These are phyloP conservation scores for Linum trigynum DNA, from an alignment of 345 rosid species.

Conservation along the genomic window DNA sequence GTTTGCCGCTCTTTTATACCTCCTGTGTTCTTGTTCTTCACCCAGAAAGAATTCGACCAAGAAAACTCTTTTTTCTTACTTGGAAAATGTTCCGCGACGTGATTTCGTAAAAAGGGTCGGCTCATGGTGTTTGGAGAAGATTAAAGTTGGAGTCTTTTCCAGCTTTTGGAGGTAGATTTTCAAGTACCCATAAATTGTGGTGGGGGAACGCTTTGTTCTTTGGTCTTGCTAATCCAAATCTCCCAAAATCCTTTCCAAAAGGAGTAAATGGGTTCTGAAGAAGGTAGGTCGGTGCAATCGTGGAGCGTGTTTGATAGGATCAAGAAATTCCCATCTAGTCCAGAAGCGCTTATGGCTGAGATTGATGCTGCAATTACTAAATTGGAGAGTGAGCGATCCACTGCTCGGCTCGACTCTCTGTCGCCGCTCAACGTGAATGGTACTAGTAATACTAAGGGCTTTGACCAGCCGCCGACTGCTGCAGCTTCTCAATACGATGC, in stretches of 20 bases:
- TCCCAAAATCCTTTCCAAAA: slow-evolving; percentile 10
- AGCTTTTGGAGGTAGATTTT: too few species aligned
- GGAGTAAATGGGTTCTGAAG: slow-evolving; percentile 36
- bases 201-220: not conserved
- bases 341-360: slow-evolving; percentile 56
- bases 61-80: too few species aligned
- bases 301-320: slow-evolving; percentile 48
- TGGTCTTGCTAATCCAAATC: not conserved
- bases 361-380: slow-evolving; percentile 42
- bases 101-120: too few species aligned
- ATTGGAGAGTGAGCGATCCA: slow-evolving; percentile 45
- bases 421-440: slow-evolving; percentile 14
- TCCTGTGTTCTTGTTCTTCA: too few species aligned
- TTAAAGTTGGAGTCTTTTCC: not conserved
- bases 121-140: not conserved
- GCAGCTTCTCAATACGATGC: slow-evolving; percentile 32
- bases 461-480: not conserved
- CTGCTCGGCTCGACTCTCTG: slow-evolving; percentile 31
- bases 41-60: too few species aligned
- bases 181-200: not conserved
- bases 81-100: too few species aligned
- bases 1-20: not conserved
- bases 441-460: slow-evolving; percentile 9
- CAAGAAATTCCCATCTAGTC: slow-evolving; percentile 37
- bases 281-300: slow-evolving; percentile 9